A percentile compares a stretch with the other conserved stretches of the same genome.
Conservation (phyloP, 1,284 basidiomycete genomes). For the Golubevia sp. region DNA sequence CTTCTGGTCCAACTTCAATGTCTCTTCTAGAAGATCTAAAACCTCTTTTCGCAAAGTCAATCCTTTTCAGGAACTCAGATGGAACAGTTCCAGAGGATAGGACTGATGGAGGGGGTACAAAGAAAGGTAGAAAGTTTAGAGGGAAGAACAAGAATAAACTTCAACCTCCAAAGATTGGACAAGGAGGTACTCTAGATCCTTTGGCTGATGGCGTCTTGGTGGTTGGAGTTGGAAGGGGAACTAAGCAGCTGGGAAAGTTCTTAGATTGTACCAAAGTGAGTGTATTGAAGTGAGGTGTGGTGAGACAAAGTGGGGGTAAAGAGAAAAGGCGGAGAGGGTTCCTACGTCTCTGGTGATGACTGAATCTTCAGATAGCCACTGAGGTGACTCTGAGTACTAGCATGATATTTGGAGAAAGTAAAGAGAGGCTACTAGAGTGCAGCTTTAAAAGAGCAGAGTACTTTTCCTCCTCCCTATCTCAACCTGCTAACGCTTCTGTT, state of each 20-base stretch:
- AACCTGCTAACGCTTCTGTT: too few species aligned
- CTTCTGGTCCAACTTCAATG: constrained; percentile 89
- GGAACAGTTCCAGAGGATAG: constrained; percentile 65
- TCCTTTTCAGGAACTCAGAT: constrained; percentile 69
- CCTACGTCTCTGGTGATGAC: too few species aligned
- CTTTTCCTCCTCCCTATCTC: too few species aligned
- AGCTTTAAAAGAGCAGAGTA: too few species aligned
- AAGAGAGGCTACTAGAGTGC: too few species aligned
- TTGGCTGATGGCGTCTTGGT: constrained; percentile 93
- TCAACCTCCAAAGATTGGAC: constrained; percentile 73
- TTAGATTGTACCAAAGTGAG: constrained; percentile 86
- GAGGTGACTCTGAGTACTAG: too few species aligned
- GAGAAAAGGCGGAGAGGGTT: too few species aligned
- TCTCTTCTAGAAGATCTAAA: constrained; percentile 84
- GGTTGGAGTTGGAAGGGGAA: constrained; percentile 85
- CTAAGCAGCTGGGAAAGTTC: constrained; percentile 83
- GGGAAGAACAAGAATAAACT: constrained; percentile 57
- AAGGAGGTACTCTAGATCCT: constrained; percentile 94
- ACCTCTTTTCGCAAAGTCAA: constrained; percentile 75
- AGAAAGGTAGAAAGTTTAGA: constrained; percentile 8
- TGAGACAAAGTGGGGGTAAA: not conserved
- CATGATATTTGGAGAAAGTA: too few species aligned
- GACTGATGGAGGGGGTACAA: constrained; percentile 37
- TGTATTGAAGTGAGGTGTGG: not conserved
- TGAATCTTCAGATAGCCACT: too few species aligned